A percentile compares a stretch with the other conserved stretches of the same genome.
Conservation (phyloP, 805 yeast species). For the Ogataea populi-albae region DNA sequence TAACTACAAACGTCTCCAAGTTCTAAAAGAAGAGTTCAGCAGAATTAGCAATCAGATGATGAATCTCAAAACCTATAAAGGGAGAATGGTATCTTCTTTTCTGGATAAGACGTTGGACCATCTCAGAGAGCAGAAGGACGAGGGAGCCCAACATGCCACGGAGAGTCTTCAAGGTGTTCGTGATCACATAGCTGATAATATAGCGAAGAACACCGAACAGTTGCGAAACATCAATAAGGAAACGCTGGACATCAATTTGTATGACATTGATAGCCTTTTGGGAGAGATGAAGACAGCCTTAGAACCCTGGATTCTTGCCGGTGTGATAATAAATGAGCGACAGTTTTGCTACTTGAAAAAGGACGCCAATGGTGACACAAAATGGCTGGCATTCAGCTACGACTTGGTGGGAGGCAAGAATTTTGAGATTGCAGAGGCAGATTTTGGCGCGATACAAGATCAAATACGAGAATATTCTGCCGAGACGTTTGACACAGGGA, state of each 20-base stretch:
- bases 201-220: constrained; percentile 14
- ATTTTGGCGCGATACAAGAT: constrained; percentile 28
- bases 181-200: constrained; percentile 10
- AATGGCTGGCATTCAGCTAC: constrained; percentile 34
- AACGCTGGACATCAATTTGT: constrained; percentile 20
- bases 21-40: constrained; percentile 15
- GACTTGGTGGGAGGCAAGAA: constrained; percentile 27
- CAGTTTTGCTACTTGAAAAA: constrained; percentile 32
- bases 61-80: constrained; percentile 30
- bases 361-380: constrained; percentile 8
- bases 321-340: constrained; percentile 33
- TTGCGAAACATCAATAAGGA: constrained; percentile 15
- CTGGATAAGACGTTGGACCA: constrained; percentile 28
- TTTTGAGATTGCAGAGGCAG: constrained; percentile 18
- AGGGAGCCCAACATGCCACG: constrained; percentile 16
- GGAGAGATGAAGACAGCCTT: constrained; percentile 17
- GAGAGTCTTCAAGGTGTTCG: constrained; percentile 21
- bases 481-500: constrained; percentile 28
- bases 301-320: constrained; percentile 40
- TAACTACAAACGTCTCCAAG: constrained; percentile 15
- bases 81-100: constrained; percentile 29
- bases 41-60: constrained; percentile 16
- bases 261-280: constrained; percentile 28
- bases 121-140: constrained; percentile 16
- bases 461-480: constrained; percentile 21